phyloP scores from a whole-genome alignment of 441 rosid genomes.

The Melastoma candidum region DNA sequence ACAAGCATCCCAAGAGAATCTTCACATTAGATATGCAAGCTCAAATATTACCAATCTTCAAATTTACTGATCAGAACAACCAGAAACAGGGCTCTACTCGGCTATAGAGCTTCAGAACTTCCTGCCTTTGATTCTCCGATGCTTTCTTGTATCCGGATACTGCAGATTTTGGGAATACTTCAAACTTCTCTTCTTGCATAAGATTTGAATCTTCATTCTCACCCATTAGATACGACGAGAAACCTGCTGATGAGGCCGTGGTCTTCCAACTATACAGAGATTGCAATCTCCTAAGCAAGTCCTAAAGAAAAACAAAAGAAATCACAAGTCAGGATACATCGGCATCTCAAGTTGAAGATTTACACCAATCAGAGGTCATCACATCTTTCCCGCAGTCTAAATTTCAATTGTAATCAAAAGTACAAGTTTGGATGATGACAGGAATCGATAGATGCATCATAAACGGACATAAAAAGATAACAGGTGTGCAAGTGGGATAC shows the following conservation, averaged over 20 bases:
- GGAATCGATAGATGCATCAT: too few relatives aligned
- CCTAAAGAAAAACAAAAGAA: slow-evolving; percentile 29
- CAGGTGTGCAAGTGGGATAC: too few relatives aligned
- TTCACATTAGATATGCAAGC: slow-evolving; percentile 45
- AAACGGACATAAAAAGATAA: too few relatives aligned
- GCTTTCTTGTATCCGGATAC: slow-evolving; percentile 17
- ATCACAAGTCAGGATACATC: slow-evolving; percentile 1
- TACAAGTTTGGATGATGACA: background rate
- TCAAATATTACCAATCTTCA: slow-evolving; percentile 43
- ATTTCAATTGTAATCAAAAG: background rate
- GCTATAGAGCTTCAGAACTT: slow-evolving; percentile 35
- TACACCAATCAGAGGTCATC: too few relatives aligned
- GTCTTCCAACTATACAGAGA: slow-evolving; percentile 41
- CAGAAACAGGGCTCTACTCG: slow-evolving; percentile 28
- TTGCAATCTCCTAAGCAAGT: slow-evolving; percentile 59
- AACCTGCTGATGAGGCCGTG: slow-evolving; percentile 22
- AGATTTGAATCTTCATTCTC: slow-evolving; percentile 19
- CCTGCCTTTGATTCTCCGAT: slow-evolving; percentile 24
- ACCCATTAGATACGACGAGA: slow-evolving; percentile 14
- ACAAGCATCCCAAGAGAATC: slow-evolving; percentile 47
- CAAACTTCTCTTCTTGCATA: slow-evolving; percentile 19
- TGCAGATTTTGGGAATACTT: slow-evolving; percentile 22
- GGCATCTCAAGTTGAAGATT: slow-evolving; percentile 5
- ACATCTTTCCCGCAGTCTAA: background rate
- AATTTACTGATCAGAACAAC: slow-evolving; percentile 47